These are phyloP conservation scores for Heliamphora exappendiculata DNA, from an alignment of 148 eudicot species.

Conservation along the genomic window DNA sequence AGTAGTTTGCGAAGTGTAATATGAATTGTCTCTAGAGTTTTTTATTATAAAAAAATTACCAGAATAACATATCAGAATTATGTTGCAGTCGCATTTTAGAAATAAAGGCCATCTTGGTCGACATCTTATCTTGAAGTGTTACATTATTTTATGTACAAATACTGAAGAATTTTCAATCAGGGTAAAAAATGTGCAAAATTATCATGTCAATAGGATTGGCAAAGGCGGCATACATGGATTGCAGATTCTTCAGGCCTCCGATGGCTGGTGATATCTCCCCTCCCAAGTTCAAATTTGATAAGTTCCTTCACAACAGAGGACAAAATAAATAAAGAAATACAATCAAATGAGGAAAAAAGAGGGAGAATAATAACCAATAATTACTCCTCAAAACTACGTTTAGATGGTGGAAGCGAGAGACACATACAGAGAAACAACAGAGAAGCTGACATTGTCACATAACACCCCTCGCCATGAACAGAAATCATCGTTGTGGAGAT, in stretches of 20 bases:
- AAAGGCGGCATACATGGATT: slow-evolving; percentile 33
- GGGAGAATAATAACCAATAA: not conserved
- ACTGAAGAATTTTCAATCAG: not conserved
- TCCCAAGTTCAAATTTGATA: slow-evolving; percentile 54
- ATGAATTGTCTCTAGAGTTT: too few relatives aligned
- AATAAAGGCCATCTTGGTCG: not conserved
- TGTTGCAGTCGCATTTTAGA: not conserved
- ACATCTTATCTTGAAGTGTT: not conserved
- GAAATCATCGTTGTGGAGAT: slow-evolving; percentile 38
- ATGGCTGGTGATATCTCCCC: slow-evolving; percentile 67
- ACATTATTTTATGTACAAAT: too few relatives aligned
- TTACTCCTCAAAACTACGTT: not conserved
- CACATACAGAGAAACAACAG: slow-evolving; percentile 56
- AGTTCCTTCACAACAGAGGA: slow-evolving; percentile 33
- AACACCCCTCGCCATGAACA: slow-evolving; percentile 63
- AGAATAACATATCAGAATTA: too few relatives aligned
- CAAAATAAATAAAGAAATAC: not conserved
- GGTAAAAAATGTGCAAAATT: not conserved
- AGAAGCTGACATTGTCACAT: slow-evolving; percentile 40
- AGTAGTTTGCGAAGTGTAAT: too few relatives aligned
- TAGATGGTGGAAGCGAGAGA: not conserved
- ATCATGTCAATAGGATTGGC: too few relatives aligned
- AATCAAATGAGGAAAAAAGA: not conserved
- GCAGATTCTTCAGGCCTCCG: slow-evolving; percentile 47
- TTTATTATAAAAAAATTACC: too few relatives aligned